Evolutionary conservation across 805 yeast genomes (phyloP).

Genomic region (Blastobotrys chiropterorum): DNA sequence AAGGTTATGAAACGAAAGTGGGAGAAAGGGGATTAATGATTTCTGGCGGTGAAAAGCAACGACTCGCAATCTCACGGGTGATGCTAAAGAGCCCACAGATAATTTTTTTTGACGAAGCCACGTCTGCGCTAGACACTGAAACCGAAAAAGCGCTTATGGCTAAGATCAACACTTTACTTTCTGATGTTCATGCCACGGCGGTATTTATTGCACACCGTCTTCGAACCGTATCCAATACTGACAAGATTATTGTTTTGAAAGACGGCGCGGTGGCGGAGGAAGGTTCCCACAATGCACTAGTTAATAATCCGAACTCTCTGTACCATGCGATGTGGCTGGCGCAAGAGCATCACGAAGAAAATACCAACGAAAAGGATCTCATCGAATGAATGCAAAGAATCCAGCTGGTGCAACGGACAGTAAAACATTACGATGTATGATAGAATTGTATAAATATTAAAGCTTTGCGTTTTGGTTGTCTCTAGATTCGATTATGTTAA

Average conservation of each 20-base stretch:
- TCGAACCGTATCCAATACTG: slow-evolving; percentile 89
- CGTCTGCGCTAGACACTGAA: slow-evolving; percentile 93
- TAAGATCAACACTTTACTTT: slow-evolving; percentile 66
- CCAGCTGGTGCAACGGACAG: too few species aligned
- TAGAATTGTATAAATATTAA: neutral
- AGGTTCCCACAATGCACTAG: slow-evolving; percentile 68
- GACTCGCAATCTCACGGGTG: slow-evolving; percentile 91
- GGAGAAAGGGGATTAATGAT: slow-evolving; percentile 98
- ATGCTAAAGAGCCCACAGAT: slow-evolving; percentile 79
- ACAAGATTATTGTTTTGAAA: slow-evolving; percentile 81
- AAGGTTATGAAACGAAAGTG: slow-evolving; percentile 78
- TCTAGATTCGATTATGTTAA: too few species aligned
- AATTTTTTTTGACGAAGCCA: slow-evolving; percentile 92
- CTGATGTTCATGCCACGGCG: slow-evolving; percentile 56
- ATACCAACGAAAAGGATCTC: slow-evolving; percentile 4
- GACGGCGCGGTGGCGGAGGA: slow-evolving; percentile 79
- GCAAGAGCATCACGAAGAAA: slow-evolving; percentile 65
- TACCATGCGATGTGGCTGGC: slow-evolving; percentile 85
- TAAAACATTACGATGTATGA: too few species aligned
- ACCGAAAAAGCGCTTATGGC: slow-evolving; percentile 80
- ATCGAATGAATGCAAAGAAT: slow-evolving; percentile 1
- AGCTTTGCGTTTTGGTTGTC: too few species aligned
- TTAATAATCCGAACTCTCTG: slow-evolving; percentile 50
- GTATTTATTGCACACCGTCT: slow-evolving; percentile 91
- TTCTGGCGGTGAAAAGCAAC: slow-evolving; percentile 97